Percentiles rank a stretch among this genome's conserved stretches.
Conservation (phyloP, 2,329 filamentous ascomycete species). For the Sclerotinia glacialis region DNA sequence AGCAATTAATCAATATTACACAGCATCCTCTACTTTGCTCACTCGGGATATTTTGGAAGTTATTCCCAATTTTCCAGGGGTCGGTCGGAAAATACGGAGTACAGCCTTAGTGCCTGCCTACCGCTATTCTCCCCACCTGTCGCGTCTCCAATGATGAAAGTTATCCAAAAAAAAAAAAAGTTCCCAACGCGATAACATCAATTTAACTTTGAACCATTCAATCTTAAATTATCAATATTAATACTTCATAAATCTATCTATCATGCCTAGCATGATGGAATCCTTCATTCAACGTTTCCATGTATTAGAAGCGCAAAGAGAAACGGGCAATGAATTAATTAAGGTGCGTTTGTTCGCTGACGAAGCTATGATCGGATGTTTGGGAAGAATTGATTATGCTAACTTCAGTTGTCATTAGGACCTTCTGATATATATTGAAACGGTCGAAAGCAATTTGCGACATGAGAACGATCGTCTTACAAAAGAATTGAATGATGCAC, state of each 20-base stretch:
- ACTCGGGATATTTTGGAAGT: neutral
- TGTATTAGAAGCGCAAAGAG: constrained; percentile 44
- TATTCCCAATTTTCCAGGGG: too few species aligned
- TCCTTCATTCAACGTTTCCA: constrained; percentile 50
- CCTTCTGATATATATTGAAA: constrained; percentile 47
- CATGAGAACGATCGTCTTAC: constrained; percentile 47
- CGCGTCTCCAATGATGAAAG: constrained; percentile 18
- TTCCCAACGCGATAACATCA: constrained; percentile 1
- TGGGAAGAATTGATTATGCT: neutral
- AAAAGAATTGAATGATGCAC: constrained; percentile 45
- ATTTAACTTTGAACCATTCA: neutral
- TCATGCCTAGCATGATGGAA: constrained; percentile 40
- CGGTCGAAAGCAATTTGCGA: constrained; percentile 45
- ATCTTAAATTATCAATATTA: neutral
- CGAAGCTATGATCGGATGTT: neutral
- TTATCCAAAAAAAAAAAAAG: constrained; percentile 1
- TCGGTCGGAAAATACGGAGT: too few species aligned
- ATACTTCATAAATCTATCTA: neutral
- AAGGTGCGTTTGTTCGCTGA: constrained; percentile 41
- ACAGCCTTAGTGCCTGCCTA: constrained; percentile 1
- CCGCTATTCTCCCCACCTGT: constrained; percentile 8
- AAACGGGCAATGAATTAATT: constrained; percentile 47
- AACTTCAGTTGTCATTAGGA: constrained; percentile 42
- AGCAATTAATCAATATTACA: neutral
- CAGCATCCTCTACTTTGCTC: too few species aligned